Evolutionary conservation across 345 rosid species (phyloP).

Genomic region (Trapa incisa): DNA sequence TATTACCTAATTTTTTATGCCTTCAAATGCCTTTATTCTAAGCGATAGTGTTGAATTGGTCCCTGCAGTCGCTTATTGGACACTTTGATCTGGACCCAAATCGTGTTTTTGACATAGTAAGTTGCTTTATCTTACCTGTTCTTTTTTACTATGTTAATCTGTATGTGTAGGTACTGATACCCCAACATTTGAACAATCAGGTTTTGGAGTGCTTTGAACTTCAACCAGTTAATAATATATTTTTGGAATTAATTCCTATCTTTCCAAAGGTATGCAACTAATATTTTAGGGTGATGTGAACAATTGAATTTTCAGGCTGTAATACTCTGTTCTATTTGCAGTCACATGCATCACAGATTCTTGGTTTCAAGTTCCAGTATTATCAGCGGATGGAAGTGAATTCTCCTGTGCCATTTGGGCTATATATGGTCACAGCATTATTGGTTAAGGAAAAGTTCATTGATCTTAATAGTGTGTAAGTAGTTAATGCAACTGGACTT

Average conservation of each 20-base stretch:
- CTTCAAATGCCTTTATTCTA: conserved; percentile 10
- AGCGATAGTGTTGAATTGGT: conserved; percentile 8
- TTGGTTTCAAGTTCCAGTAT: conserved; percentile 95
- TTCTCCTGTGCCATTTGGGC: conserved; percentile 72
- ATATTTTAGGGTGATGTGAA: neutral
- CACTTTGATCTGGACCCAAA: conserved; percentile 98
- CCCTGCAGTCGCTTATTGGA: conserved; percentile 89
- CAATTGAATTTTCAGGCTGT: conserved; percentile 8
- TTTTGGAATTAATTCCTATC: conserved; percentile 80
- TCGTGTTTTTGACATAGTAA: conserved; percentile 98
- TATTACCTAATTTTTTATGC: conserved; percentile 1
- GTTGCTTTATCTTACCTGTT: conserved; percentile 17
- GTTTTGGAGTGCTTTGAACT: conserved; percentile 93
- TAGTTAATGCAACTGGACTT: neutral
- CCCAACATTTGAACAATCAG: conserved; percentile 28
- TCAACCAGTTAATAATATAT: conserved; percentile 56
- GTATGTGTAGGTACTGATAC: neutral
- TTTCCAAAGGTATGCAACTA: conserved; percentile 65
- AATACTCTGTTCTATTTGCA: conserved; percentile 28
- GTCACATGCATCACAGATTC: conserved; percentile 99
- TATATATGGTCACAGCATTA: conserved; percentile 83
- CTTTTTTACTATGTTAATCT: neutral
- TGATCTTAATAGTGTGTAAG: conserved; percentile 93
- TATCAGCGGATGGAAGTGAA: conserved; percentile 84
- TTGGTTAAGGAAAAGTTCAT: conserved; percentile 86